Base-by-base conservation (phyloP, 1,284 basidiomycete species). In the Wallemia hederae region DNA sequence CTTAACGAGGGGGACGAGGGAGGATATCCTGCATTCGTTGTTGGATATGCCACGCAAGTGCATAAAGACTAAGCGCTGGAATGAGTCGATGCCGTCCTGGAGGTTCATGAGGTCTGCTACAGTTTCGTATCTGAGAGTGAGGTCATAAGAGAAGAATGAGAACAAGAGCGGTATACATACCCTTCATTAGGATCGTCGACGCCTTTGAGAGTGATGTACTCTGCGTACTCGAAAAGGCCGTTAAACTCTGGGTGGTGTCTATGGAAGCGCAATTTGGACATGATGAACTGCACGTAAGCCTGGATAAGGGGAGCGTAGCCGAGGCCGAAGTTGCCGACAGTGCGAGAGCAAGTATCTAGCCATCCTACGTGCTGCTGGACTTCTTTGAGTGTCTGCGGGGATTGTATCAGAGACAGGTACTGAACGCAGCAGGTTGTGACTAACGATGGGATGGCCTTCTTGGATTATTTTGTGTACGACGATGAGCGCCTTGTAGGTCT, bases 101-200 rank as follows among this genome's bases (percentile, higher is more conserved):
- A 96, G 75, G 26, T 80, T 81, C 90, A 94, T 96, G 58, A 96
- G 79, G 70, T 96, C 90, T 24, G 81, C 82, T 65, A 96, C 96
- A 1, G 89, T 94, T 71, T 96, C 90, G 67, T 91, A 96, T 59
- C 89, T 91, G 66, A 14, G 55, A 3, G 62, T 55, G 60, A 59
- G 34, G n/a, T 59, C 11, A 56, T n/a, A 58, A n/a, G 25, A 27
- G 49, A 58, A 24, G 27, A 25, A 61, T 5, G 28, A 57, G 27
- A 49, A 27, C 1, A 19, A 24, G 15, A 22, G 31, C 25, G n/a
- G 27, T n/a, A 24, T 17, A 70, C 81, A 64, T 69, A 92, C 88
- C 90, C 90, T 75, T 96, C 90, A 69, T 96, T 94, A 9, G 90
- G 90, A 74, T 96, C 89, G 69, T 94, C 88, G 64, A 96, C 92